Base-by-base conservation (phyloP, 2,329 filamentous ascomycete genomes). In the Geosmithia flava region DNA sequence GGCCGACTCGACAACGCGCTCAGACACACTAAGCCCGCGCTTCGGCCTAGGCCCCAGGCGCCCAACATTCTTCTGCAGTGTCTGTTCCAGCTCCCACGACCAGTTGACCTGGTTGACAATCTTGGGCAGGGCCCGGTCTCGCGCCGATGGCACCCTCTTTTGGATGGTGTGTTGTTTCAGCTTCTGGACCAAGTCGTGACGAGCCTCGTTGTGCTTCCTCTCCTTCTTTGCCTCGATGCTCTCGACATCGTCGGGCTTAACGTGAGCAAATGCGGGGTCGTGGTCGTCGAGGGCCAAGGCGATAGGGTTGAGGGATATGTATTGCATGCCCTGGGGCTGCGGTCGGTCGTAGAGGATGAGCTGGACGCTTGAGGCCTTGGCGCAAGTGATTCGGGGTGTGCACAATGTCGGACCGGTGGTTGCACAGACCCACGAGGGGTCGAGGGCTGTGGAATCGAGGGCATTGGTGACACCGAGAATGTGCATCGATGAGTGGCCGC, bases 61-160 rank as follows among this genome's bases (percentile, higher is more conserved):
- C n/a, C 83, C 81, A 42, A 89, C 85, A 57, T 97, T 98, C 60
- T 85, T 91, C 57, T 95, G 88, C 55, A 98, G 71, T 40, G 95
- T 71, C 55, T 81, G 76, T 52, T 93, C 84, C 49, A 98, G 74
- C 64, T 98, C 94, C 69, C 83, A 89, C 0, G 90, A 88, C 74
- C 93, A 98, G 59, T 98, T 98, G 62, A 97, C 85, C 66, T 97
- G 91, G 56, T 90, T 88, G 54, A 96, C 78, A 50, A 97, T 90
- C 49, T 80, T 80, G 4, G 83, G 76, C 29, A 98, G 70, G 1
- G 86, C 84, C 52, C 80, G 76, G 62, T 98, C 93, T 58, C 95
- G 91, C 51, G 82, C 78, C 1, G 91, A 93, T 2, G 83, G 79
- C 2, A 78, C 69, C 59, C 86, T 86, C 54, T 81, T 81, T 48